phyloP scores from a whole-genome alignment of 768 basidiomycete species.

The Agaricus subrufescens region DNA sequence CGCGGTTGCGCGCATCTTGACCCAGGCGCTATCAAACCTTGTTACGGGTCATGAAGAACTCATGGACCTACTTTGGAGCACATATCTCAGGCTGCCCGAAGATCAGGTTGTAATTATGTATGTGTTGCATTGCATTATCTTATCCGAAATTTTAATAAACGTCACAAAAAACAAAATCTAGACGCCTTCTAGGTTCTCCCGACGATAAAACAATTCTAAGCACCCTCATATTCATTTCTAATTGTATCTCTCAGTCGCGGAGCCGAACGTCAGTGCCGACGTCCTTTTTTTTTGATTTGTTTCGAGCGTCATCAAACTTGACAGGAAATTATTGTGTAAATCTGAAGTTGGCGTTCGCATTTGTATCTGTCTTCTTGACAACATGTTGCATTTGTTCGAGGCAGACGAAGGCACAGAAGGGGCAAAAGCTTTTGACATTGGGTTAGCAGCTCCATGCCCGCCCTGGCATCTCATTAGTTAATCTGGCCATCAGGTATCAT shows the following conservation, averaged over 20 bases:
- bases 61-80: constrained; percentile 55
- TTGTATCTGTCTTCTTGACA: constrained; percentile 65
- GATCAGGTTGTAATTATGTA: constrained; percentile 76
- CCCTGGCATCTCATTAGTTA: constrained; percentile 3
- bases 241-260: constrained; percentile 58
- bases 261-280: constrained; percentile 48
- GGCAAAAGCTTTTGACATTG: constrained; percentile 70
- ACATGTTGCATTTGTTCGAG: constrained; percentile 67
- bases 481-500: constrained; percentile 43
- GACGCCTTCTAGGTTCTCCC: constrained; percentile 59
- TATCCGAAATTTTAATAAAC: constrained; percentile 5
- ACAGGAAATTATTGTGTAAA: constrained; percentile 48
- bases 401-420: constrained; percentile 59
- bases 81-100: constrained; percentile 63
- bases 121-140: constrained; percentile 17
- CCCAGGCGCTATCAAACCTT: constrained; percentile 81
- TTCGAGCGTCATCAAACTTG: constrained; percentile 13
- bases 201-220: constrained; percentile 59
- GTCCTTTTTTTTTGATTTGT: not conserved
- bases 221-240: constrained; percentile 66
- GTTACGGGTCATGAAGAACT: constrained; percentile 68
- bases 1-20: constrained; percentile 56
- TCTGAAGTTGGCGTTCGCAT: constrained; percentile 57
- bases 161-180: constrained; percentile 5
- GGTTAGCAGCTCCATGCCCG: constrained; percentile 37